Percentiles rank a stretch among this genome's conserved stretches.
Conservation (phyloP, 23 red algal species). For the Gracilaria domingensis region DNA sequence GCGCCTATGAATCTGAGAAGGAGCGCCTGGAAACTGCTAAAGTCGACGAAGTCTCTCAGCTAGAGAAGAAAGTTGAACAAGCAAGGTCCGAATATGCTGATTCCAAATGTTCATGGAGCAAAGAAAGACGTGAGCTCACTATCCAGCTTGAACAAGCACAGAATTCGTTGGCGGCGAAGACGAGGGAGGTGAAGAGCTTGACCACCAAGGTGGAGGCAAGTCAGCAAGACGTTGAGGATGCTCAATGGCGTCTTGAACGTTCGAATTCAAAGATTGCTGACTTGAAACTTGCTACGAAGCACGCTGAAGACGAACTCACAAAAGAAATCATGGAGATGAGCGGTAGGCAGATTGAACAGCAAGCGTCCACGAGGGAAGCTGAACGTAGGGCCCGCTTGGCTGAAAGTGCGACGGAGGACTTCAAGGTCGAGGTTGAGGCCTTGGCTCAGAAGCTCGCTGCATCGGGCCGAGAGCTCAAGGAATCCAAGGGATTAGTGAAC, state of each 20-base stretch:
- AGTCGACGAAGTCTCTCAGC: constrained; percentile 32
- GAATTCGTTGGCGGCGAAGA: constrained; percentile 35
- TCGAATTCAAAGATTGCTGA: constrained; percentile 49
- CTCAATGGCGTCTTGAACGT: constrained; percentile 63
- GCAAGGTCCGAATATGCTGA: constrained; percentile 34
- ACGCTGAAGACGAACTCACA: constrained; percentile 38
- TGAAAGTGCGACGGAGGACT: constrained; percentile 30
- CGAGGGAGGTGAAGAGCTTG: constrained; percentile 46
- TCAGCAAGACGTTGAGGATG: constrained; percentile 53
- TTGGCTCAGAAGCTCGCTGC: constrained; percentile 36
- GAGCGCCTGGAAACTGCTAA: constrained; percentile 4
- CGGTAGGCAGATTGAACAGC: constrained; percentile 29
- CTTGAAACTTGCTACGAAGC: constrained; percentile 41
- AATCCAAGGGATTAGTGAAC: neutral
- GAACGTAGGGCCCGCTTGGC: constrained; percentile 48
- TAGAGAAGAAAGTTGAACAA: constrained; percentile 31
- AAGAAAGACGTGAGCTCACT: constrained; percentile 44
- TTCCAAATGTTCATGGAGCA: constrained; percentile 12
- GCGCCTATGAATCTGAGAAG: constrained; percentile 38
- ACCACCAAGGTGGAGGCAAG: constrained; percentile 42
- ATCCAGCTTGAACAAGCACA: constrained; percentile 48
- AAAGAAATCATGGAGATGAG: constrained; percentile 41
- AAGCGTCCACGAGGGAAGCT: constrained; percentile 34
- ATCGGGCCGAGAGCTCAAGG: neutral
- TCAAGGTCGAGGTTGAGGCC: constrained; percentile 39